Evolutionary conservation across 106 monocot species (phyloP).

Genomic region (Acorus calamus): DNA sequence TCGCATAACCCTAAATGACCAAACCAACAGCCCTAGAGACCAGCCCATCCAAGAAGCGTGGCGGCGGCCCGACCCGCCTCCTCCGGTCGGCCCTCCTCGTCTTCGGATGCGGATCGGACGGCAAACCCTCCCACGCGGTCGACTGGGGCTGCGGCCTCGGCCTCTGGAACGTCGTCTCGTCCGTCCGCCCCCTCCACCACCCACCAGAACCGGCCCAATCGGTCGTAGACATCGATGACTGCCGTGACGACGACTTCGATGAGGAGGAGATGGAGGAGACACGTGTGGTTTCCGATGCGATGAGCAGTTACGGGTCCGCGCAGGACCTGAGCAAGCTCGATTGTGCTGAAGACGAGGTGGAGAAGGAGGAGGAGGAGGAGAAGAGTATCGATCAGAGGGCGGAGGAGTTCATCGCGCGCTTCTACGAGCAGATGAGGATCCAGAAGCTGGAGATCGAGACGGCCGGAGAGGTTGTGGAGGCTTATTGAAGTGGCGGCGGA

Average conservation of each 20-base stretch:
- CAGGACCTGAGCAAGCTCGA: neutral
- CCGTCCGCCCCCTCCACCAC: neutral
- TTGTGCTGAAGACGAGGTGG: neutral
- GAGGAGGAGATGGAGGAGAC: no score
- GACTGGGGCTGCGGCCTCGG: neutral
- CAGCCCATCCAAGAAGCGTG: neutral
- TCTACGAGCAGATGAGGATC: conserved; percentile 9
- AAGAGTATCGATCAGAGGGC: conserved; percentile 2
- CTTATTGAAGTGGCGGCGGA: no score
- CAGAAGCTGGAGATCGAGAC: neutral
- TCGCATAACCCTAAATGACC: no score
- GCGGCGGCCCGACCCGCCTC: neutral
- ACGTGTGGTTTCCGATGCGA: neutral
- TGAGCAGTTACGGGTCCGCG: conserved; percentile 8
- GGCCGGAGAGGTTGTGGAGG: no score
- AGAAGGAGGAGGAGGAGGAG: neutral
- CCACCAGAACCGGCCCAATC: neutral
- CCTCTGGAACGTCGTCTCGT: neutral
- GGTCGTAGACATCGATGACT: neutral
- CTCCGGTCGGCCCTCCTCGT: neutral
- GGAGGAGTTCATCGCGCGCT: conserved; percentile 7
- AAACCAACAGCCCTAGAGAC: no score
- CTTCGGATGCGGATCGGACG: neutral
- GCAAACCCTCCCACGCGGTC: neutral
- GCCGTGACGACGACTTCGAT: neutral